Conservation (phyloP, 2,329 filamentous ascomycete genomes). For the Ophidiomyces ophidiicola region DNA sequence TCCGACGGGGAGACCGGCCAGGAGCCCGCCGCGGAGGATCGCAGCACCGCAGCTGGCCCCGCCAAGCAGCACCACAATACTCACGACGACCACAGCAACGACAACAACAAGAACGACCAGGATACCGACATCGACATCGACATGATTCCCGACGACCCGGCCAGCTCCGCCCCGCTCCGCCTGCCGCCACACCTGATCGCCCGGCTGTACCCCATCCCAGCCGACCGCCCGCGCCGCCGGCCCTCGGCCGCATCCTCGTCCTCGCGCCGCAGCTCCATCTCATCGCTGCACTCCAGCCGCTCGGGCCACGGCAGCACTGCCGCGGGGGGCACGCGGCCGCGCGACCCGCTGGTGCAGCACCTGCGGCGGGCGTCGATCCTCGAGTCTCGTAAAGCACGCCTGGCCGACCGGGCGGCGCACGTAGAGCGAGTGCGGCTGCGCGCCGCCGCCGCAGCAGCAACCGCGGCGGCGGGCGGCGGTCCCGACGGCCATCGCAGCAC, state of each 20-base stretch:
- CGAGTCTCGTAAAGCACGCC: slow-evolving; percentile 50
- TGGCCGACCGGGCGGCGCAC: slow-evolving; percentile 53
- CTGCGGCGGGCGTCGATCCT: slow-evolving; percentile 53
- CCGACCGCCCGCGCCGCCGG: slow-evolving; percentile 43
- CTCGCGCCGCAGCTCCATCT: slow-evolving; percentile 53
- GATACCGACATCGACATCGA: slow-evolving; percentile 29
- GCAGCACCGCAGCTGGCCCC: no score
- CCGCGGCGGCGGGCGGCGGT: no score
- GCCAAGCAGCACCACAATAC: no score
- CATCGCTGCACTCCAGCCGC: slow-evolving; percentile 46
- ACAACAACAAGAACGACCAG: slow-evolving; percentile 8
- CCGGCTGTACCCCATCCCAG: slow-evolving; percentile 46
- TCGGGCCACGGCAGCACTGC: slow-evolving; percentile 36
- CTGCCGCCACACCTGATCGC: slow-evolving; percentile 51
- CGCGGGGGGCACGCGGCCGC: no score
- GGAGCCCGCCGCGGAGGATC: no score
- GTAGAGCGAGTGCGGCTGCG: slow-evolving; percentile 54
- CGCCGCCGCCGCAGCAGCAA: slow-evolving; percentile 49
- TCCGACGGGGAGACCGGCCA: no score
- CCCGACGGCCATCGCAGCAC: no score
- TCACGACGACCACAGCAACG: slow-evolving; percentile 19
- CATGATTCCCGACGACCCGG: slow-evolving; percentile 30
- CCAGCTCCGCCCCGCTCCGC: slow-evolving; percentile 28
- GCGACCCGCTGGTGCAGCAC: slow-evolving; percentile 52
- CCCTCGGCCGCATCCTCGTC: slow-evolving; percentile 49